Evolutionary conservation across 83 land plant species (phyloP).

Genomic region (Isoetes engelmannii): DNA sequence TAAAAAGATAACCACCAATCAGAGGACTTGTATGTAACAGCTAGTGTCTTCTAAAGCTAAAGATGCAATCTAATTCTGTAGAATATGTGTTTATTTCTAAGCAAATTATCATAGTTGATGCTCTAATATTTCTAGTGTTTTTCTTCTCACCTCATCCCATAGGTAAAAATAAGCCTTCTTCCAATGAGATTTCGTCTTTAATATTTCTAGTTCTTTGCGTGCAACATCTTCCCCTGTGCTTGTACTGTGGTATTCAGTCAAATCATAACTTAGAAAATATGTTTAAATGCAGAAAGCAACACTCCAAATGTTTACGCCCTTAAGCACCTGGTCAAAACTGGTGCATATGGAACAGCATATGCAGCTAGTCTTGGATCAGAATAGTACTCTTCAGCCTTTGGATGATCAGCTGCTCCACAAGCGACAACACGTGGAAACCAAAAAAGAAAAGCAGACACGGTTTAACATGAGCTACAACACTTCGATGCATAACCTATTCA

Average conservation of each 20-base stretch:
- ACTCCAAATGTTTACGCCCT: background rate
- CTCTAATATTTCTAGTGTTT: too few relatives aligned
- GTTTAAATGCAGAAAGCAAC: constrained; percentile 13
- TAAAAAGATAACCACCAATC: constrained; percentile 22
- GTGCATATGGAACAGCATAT: constrained; percentile 92
- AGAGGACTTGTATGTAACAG: background rate
- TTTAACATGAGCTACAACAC: too few relatives aligned
- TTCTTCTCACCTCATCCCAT: constrained; percentile 88
- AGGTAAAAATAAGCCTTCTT: constrained; percentile 87
- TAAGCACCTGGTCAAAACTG: constrained; percentile 56
- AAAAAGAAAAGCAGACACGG: background rate
- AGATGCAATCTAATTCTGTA: too few relatives aligned
- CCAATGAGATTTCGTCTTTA: constrained; percentile 81
- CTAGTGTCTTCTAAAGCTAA: too few relatives aligned
- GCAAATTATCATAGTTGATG: too few relatives aligned
- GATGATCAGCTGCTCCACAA: constrained; percentile 67
- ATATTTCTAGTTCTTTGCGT: constrained; percentile 62
- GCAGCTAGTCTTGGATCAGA: constrained; percentile 88
- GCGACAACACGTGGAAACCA: background rate
- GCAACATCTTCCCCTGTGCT: constrained; percentile 47
- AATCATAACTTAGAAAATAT: constrained; percentile 33
- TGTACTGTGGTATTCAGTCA: constrained; percentile 16
- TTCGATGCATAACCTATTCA: too few relatives aligned
- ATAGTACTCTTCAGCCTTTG: constrained; percentile 91
- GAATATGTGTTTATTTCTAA: too few relatives aligned